Conservation (phyloP, 2,329 filamentous ascomycete species). For the Colletotrichum gigasporum region DNA sequence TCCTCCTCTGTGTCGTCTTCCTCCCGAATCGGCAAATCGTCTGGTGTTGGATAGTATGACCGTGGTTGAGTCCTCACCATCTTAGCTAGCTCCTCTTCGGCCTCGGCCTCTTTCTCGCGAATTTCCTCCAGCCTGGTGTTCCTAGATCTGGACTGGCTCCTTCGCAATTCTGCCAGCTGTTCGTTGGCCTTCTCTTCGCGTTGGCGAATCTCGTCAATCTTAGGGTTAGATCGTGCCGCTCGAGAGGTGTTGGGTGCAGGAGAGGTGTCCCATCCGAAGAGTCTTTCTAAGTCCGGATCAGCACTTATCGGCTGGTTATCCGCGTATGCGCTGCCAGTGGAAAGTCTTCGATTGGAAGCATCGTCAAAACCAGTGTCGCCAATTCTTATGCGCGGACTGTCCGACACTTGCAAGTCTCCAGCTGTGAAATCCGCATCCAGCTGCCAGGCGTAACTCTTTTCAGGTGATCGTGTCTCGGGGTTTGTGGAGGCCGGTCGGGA, state of each 20-base stretch:
- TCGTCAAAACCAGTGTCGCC: constrained; percentile 45
- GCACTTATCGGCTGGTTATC: neutral
- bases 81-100: constrained; percentile 29
- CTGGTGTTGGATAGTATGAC: constrained; percentile 38
- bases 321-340: constrained; percentile 36
- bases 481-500: constrained; percentile 35
- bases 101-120: constrained; percentile 50
- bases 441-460: constrained; percentile 65
- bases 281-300: constrained; percentile 29
- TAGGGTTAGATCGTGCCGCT: constrained; percentile 48
- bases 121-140: constrained; percentile 59
- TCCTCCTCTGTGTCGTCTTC: constrained; percentile 42
- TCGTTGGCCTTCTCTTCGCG: constrained; percentile 48
- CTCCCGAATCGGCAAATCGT: constrained; percentile 48
- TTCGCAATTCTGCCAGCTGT: constrained; percentile 9
- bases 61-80: neutral
- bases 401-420: constrained; percentile 63
- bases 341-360: constrained; percentile 34
- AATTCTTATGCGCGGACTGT: constrained; percentile 62
- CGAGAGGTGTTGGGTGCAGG: neutral
- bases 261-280: neutral
- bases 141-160: constrained; percentile 32
- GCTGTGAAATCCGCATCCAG: constrained; percentile 67
- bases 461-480: constrained; percentile 48
- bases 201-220: constrained; percentile 59